These are phyloP conservation scores for Magnolia kwangsiensis DNA, from an alignment of 164 flowering plant genomes.

Conservation along the genomic window DNA sequence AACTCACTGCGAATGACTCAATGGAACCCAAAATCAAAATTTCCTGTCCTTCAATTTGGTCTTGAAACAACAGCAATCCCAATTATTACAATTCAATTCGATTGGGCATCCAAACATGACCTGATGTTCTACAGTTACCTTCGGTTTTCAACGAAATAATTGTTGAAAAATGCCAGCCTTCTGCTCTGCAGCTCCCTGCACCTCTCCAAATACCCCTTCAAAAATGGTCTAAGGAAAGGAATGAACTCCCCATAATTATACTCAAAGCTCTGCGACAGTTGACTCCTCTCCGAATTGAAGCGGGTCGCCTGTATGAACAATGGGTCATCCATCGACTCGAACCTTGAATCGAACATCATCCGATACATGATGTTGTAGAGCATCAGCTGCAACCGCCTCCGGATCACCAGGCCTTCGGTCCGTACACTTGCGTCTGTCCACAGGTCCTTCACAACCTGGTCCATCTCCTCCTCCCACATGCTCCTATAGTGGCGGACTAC, in stretches of 20 bases:
- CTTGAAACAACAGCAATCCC: too few species aligned
- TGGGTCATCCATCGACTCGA: constrained; percentile 53
- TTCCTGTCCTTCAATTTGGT: too few species aligned
- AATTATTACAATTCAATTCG: too few species aligned
- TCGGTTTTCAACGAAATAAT: constrained; percentile 46
- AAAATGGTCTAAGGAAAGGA: constrained; percentile 63
- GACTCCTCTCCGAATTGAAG: constrained; percentile 62
- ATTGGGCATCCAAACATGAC: too few species aligned
- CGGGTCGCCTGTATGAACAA: constrained; percentile 39
- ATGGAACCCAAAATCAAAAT: too few species aligned
- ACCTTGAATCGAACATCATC: constrained; percentile 66
- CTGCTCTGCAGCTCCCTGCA: constrained; percentile 55
- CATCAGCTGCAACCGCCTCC: constrained; percentile 64
- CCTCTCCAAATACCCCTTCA: constrained; percentile 55
- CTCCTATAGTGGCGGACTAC: constrained; percentile 48
- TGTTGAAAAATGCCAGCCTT: constrained; percentile 55
- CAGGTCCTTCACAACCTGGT: constrained; percentile 43
- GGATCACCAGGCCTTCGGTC: constrained; percentile 41
- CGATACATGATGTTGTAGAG: constrained; percentile 64
- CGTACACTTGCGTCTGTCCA: constrained; percentile 13
- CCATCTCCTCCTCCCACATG: constrained; percentile 65
- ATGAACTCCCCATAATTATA: constrained; percentile 76
- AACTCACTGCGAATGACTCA: too few species aligned
- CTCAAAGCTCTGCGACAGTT: constrained; percentile 73
- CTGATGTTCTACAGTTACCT: constrained; percentile 27